These are phyloP conservation scores for Lecanoromycetidae sp. DNA, from an alignment of 2,329 filamentous ascomycete genomes.

Conservation along the genomic window DNA sequence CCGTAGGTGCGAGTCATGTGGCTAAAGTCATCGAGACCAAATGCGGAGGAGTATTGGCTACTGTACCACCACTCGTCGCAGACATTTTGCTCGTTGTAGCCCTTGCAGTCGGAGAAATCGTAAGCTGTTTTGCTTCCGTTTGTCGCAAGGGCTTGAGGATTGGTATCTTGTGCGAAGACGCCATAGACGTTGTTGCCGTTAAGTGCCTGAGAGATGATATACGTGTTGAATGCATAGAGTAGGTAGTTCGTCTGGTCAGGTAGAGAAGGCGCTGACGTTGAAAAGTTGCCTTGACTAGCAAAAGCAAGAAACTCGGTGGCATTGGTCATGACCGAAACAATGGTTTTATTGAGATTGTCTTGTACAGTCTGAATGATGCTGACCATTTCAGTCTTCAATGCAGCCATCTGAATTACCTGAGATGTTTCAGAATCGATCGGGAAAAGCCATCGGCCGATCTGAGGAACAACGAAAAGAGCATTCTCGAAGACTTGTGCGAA, in stretches of 20 bases:
- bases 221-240: conserved; percentile 15
- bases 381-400: conserved; percentile 1
- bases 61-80: conserved; percentile 16
- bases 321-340: conserved; percentile 14
- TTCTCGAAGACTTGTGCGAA: conserved; percentile 7
- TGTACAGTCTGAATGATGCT: conserved; percentile 9
- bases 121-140: conserved; percentile 11
- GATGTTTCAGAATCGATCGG: conserved; percentile 9
- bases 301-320: conserved; percentile 11
- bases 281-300: conserved; percentile 14
- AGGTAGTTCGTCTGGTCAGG: conserved; percentile 9
- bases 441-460: conserved; percentile 11
- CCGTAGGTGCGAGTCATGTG: conserved; percentile 9
- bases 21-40: conserved; percentile 11
- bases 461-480: conserved; percentile 2
- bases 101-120: conserved; percentile 1
- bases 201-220: conserved; percentile 11
- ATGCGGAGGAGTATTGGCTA: conserved; percentile 8
- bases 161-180: conserved; percentile 10
- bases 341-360: conserved; percentile 12
- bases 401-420: conserved; percentile 12
- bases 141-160: conserved; percentile 10
- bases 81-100: conserved; percentile 11
- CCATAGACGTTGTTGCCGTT: conserved; percentile 5
- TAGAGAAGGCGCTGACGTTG: conserved; percentile 1